Evolutionary conservation across 306 rosid genomes (phyloP).

Genomic region (Quercus ilex): DNA sequence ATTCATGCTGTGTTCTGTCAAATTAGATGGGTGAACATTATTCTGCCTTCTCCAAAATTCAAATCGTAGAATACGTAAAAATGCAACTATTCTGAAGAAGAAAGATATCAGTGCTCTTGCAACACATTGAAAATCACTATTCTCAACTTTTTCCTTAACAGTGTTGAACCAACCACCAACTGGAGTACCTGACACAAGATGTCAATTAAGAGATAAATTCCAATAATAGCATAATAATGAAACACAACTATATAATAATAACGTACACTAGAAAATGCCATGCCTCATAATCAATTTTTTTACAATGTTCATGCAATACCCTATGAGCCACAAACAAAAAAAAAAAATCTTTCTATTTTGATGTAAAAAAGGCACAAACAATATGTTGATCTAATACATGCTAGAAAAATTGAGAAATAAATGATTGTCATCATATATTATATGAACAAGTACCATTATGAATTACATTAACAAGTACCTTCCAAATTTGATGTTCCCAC

Average conservation of each 20-base stretch:
- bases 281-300: conserved; percentile 7
- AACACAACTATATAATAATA: conserved; percentile 5
- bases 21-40: conserved; percentile 56
- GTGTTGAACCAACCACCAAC: conserved; percentile 35
- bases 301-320: background rate
- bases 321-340: background rate
- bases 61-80: conserved; percentile 42
- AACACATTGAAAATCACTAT: conserved; percentile 31
- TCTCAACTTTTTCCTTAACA: conserved; percentile 51
- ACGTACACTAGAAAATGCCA: conserved; percentile 9
- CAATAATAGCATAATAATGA: conserved; percentile 7
- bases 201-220: conserved; percentile 7
- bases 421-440: conserved; percentile 12
- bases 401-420: conserved; percentile 7
- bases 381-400: conserved; percentile 2
- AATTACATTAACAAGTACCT: conserved; percentile 41
- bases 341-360: background rate
- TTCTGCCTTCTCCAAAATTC: conserved; percentile 65
- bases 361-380: background rate
- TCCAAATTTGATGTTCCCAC: conserved; percentile 41
- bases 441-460: conserved; percentile 42
- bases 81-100: conserved; percentile 46
- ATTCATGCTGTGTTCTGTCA: conserved; percentile 29
- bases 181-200: conserved; percentile 42
- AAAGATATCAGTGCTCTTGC: conserved; percentile 48